Evolutionary conservation across 2,329 filamentous ascomycete species (phyloP).

Genomic region (Neodidymelliopsis sp.): DNA sequence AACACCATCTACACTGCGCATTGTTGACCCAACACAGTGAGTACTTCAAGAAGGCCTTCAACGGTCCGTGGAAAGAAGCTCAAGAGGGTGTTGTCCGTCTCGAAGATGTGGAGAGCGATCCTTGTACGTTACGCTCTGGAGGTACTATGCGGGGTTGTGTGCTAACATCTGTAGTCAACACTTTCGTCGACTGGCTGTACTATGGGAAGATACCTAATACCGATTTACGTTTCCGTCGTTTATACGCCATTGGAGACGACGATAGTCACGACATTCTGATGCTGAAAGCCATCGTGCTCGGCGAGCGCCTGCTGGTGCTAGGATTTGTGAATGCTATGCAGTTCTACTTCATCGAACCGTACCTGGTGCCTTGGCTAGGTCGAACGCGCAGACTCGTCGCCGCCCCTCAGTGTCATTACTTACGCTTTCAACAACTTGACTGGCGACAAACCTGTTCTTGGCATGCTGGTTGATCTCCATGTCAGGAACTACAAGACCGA

Average conservation of each 20-base stretch:
- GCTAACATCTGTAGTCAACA: neutral
- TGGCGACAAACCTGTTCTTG: neutral
- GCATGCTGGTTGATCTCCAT: neutral
- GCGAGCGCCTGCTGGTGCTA: neutral
- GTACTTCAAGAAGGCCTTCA: conserved; percentile 7
- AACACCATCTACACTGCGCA: neutral
- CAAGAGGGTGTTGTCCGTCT: neutral
- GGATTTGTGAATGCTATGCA: neutral
- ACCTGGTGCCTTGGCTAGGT: too few relatives aligned
- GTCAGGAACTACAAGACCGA: neutral
- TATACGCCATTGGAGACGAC: neutral
- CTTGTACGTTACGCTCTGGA: neutral
- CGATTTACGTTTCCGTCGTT: neutral
- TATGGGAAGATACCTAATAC: neutral
- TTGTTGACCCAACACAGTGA: neutral
- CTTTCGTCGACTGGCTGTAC: neutral
- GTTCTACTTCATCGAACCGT: neutral
- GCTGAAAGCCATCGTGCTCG: neutral
- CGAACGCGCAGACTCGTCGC: neutral
- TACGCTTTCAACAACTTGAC: neutral
- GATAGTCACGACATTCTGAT: neutral
- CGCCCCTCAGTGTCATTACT: neutral
- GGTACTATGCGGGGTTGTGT: neutral
- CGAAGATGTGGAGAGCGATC: neutral
- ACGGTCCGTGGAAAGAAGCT: neutral